phyloP scores from a whole-genome alignment of 257 asterid genomes.

The Lithospermum erythrorhizon region DNA sequence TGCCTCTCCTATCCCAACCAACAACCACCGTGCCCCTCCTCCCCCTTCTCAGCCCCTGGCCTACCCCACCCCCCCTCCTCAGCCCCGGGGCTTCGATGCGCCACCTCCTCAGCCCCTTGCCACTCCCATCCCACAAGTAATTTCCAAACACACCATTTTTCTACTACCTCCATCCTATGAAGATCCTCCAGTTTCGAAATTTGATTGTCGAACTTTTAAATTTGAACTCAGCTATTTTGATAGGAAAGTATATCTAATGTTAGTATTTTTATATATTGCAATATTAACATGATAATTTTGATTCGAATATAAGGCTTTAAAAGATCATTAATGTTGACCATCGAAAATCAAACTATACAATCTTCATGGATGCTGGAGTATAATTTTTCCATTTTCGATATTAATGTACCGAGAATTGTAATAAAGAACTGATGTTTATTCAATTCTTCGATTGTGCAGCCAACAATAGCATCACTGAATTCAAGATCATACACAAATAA shows the following conservation, averaged over 20 bases:
- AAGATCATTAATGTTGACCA: too few species aligned
- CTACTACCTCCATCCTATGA: too few species aligned
- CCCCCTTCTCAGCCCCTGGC: constrained; percentile 23
- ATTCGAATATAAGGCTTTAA: too few species aligned
- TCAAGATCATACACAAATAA: constrained; percentile 85
- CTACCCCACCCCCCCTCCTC: constrained; percentile 23
- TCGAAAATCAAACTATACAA: too few species aligned
- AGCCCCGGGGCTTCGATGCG: constrained; percentile 22
- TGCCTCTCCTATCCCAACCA: constrained; percentile 43
- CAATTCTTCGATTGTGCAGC: constrained; percentile 27
- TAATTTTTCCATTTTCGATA: neutral
- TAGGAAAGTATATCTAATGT: too few species aligned
- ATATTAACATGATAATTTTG: too few species aligned
- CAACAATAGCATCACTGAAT: constrained; percentile 47
- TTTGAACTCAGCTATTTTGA: too few species aligned
- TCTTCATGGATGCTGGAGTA: neutral
- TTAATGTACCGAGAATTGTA: too few species aligned
- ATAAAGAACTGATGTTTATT: neutral
- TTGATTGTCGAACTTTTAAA: too few species aligned
- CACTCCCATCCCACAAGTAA: constrained; percentile 63
- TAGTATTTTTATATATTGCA: too few species aligned
- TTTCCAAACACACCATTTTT: neutral
- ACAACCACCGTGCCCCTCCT: constrained; percentile 22
- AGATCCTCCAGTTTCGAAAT: too few species aligned
- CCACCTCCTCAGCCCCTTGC: constrained; percentile 38